Base-by-base conservation (phyloP, 2,329 filamentous ascomycete genomes). In the Mariannaea sp. region DNA sequence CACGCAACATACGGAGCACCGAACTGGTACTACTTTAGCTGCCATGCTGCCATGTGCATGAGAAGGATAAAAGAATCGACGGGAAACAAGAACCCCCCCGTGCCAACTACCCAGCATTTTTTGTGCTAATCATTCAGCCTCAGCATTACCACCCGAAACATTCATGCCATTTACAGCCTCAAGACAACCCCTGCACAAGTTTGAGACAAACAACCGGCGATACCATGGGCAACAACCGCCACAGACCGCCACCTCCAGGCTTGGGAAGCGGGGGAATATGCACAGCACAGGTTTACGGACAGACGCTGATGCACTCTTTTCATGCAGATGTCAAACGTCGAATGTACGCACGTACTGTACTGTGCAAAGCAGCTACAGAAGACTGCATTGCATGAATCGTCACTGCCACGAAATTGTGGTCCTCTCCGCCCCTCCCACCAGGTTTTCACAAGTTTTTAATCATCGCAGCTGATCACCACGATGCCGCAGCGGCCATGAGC, bases 311-410 rank as follows among this genome's bases (percentile, higher is more conserved):
- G 46, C 46, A 48, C 36, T 19, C n/a, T 26, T 42, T 42, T 36
- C 49, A 30, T 53, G 50, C 50, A 53, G 38, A 38, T 53, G 50
- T 53, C 50, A 43, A 53, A 48, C 50, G 38, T 44, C 50, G 43
- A 51, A 40, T 33, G 26, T 36, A 20, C 26, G 26, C 14, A 33
- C 48, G n/a, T n/a, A n/a, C n/a, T n/a, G n/a, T n/a, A n/a, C n/a
- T n/a, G n/a, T n/a, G n/a, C n/a, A n/a, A n/a, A n/a, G n/a, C n/a
- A n/a, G n/a, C n/a, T n/a, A n/a, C n/a, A n/a, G n/a, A n/a, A n/a
- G n/a, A 41, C 33, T 19, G 10, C 29, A 27, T 36, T 53, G 44
- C 50, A 53, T 48, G 44, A 43, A 38, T 43, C 9, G 48, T 44
- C 50, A 43, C 43, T 53, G 50, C 30, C 38, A 27, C 17, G 26